These are phyloP conservation scores for Aspergillus ochraceus DNA, from an alignment of 2,329 filamentous ascomycete genomes.

Conservation along the genomic window DNA sequence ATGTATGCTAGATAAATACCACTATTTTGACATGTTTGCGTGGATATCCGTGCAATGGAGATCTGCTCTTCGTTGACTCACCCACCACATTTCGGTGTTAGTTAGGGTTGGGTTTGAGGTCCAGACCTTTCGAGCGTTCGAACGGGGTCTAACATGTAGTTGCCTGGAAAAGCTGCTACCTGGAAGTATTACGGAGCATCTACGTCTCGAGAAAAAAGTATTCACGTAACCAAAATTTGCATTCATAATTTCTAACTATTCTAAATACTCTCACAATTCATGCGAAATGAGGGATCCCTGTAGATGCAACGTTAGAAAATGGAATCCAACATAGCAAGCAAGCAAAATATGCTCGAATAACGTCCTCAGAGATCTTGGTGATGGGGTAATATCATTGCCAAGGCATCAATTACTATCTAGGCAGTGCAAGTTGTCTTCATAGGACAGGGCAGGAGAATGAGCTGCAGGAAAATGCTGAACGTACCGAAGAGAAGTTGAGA, in stretches of 20 bases:
- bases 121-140: no score
- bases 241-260: background rate
- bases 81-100: no score
- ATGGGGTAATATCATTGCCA: constrained; percentile 58
- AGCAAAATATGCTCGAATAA: constrained; percentile 9
- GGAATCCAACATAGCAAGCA: background rate
- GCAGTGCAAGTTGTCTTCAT: constrained; percentile 64
- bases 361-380: constrained; percentile 70
- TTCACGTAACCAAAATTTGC: background rate
- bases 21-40: constrained; percentile 2
- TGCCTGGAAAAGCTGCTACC: no score
- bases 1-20: constrained; percentile 11
- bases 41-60: background rate
- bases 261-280: background rate
- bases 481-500: constrained; percentile 19
- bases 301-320: constrained; percentile 1
- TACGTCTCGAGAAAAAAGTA: no score
- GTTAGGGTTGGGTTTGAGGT: no score
- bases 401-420: constrained; percentile 70
- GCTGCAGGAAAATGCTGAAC: constrained; percentile 15
- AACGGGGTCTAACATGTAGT: no score
- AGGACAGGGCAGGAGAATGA: constrained; percentile 37
- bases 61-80: background rate
- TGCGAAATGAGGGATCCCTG: background rate
- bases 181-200: no score